A percentile compares a stretch with the other conserved stretches of the same genome.
Evolutionary conservation across 2,329 filamentous ascomycete genomes (phyloP).

Genomic region (Colletotrichum graminicola): DNA sequence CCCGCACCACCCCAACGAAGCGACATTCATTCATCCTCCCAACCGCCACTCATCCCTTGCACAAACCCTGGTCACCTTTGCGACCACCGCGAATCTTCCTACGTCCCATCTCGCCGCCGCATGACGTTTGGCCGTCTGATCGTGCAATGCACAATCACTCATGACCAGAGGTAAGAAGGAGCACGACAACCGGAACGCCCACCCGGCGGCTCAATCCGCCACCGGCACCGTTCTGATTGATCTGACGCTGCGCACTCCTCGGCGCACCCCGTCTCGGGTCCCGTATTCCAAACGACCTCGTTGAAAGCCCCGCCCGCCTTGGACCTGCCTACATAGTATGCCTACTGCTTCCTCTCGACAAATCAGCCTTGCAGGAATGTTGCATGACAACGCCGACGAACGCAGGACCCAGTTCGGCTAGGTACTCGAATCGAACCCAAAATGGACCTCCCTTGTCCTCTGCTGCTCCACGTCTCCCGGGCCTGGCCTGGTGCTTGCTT

Average conservation of each 20-base stretch:
- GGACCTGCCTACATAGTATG: no score
- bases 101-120: no score
- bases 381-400: background rate
- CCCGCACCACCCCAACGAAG: slow-evolving; percentile 35
- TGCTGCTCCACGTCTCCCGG: background rate
- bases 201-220: slow-evolving; percentile 8
- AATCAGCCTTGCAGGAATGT: slow-evolving; percentile 1
- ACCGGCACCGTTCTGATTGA: slow-evolving; percentile 13
- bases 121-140: slow-evolving; percentile 37
- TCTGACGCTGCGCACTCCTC: background rate
- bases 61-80: no score
- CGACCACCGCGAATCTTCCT: no score
- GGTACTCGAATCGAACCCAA: slow-evolving; percentile 6
- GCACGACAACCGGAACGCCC: slow-evolving; percentile 14
- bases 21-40: slow-evolving; percentile 16
- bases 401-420: background rate
- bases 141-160: background rate
- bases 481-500: background rate
- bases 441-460: background rate
- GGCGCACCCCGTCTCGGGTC: slow-evolving; percentile 2
- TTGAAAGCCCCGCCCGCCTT: background rate
- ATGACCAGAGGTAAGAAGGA: background rate
- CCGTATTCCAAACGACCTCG: no score
- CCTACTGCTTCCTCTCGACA: background rate
- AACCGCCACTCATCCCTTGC: slow-evolving; percentile 13